Evolutionary conservation across 2,329 filamentous ascomycete genomes (phyloP), one percentile per base, ranked within the genome.

Genomic region (Cladorrhinum sp.): DNA sequence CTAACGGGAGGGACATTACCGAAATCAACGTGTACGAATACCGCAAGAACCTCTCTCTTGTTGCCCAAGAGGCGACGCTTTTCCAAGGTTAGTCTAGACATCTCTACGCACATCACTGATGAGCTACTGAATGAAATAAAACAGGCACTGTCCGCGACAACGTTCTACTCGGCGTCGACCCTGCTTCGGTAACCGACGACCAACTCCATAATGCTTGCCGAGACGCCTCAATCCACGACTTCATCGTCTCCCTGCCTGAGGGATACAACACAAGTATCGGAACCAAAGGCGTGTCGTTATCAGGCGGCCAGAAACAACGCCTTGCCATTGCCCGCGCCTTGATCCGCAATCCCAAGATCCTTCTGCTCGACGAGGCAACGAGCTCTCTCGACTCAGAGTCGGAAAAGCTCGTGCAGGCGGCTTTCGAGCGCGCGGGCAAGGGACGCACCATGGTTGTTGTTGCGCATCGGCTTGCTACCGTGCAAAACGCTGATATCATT

Each of bases 391-490:
- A 90, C 68, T 83, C 81, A 10, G 82, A 57, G 50, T 74, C 62
- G 9, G 82, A 85, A 71, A 78, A 81, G 69, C 75, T 84, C 12
- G 81, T 85, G 3, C 83, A 92, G 72, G 78, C 76, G 0, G 88
- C 88, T 0, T 84, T 93, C 68, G 86, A 91, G 75, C 79, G 78
- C 57, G 85, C 84, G 0, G 81, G 79, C 4, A 77, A 78, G 62
- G 82, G 81, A 2, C 75, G 81, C 8, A 86, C 90, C 1, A 90
- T 90, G 65, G 78, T 93, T 2, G 88, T 89, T 5, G 89, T 93
- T 8, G 90, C 90, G 1, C 91, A 93, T 71, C 79, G 90, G n/a
- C 77, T 93, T 58, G 87, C 87, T 0, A 93, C 88, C 13, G 85
- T 92, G 13, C 88, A 90, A 73, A 88, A 92, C 67, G 89, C 89